Evolutionary conservation across 108 stramenopile species (phyloP), one percentile per base, ranked within the genome.

Genomic region (Licmophora abbreviata): DNA sequence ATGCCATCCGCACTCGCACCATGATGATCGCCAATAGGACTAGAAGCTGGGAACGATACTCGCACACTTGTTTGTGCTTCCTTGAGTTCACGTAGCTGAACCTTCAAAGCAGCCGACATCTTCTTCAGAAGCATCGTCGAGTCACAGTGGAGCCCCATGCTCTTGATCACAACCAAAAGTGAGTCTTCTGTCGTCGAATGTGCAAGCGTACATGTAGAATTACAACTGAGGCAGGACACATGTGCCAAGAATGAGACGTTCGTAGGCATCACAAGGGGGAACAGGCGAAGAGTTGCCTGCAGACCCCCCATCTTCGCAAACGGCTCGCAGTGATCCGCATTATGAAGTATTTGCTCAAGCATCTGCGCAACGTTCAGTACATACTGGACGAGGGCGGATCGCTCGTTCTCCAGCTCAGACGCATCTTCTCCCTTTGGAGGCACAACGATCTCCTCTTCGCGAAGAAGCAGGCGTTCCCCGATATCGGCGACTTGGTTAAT

Each of bases 331-430:
- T 94, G 79, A 31, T 88, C 90, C 26, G 81, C 75, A 25, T 78
- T 79, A 60, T 84, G 82, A 20, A 94, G 57, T 21, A 91, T 75
- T 46, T 92, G 79, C 61, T 95, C 92, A 20, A 93, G 72, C 30
- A 93, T 28, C 73, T 90, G 90, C n/a, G 77, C 71, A 24, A 94
- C 65, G 58, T 93, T 87, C 37, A 74, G 53, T 7, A 63, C 81
- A 56, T 88, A 95, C 58, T 92, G 90, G 58, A 92, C 81, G 29
- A 91, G 58, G 51, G 63, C 71, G 28, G 88, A 72, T 57, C 90
- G 72, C 23, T 72, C 44, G 38, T 61, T 64, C 60, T 83, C 84
- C 34, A 83, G 27, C 8, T 69, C 56, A 18, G 5, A 44, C 31
- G 58, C 59, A n/a, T 23, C 22, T n/a, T n/a, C n/a, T n/a, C n/a